phyloP scores from a whole-genome alignment of 1,284 basidiomycete genomes.

The Macrocystidia cucumis region DNA sequence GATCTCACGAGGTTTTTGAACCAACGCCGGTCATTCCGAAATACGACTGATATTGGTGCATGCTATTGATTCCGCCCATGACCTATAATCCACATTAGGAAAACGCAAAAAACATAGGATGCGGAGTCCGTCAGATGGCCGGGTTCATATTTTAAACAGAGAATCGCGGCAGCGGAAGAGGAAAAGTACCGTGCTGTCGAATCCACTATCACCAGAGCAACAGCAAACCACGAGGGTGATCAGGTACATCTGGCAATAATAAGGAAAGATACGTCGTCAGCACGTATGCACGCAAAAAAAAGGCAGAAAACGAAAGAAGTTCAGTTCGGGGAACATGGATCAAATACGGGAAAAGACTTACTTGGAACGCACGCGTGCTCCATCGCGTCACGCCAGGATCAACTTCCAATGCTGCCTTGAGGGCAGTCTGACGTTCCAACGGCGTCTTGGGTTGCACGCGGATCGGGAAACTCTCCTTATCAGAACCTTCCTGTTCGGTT shows the following conservation, averaged over 20 bases:
- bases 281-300: slow-evolving; percentile 1
- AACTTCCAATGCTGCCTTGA: slow-evolving; percentile 34
- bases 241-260: slow-evolving; percentile 27
- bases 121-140: background rate
- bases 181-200: slow-evolving; percentile 38
- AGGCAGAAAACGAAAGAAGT: slow-evolving; percentile 16
- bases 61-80: slow-evolving; percentile 46
- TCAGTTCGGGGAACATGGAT: background rate
- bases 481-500: slow-evolving; percentile 10
- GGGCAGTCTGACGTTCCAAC: slow-evolving; percentile 32
- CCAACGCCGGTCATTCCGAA: slow-evolving; percentile 37
- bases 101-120: background rate
- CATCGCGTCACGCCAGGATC: slow-evolving; percentile 40
- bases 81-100: slow-evolving; percentile 25
- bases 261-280: slow-evolving; percentile 1
- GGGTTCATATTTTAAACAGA: too few species aligned
- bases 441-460: slow-evolving; percentile 20
- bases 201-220: slow-evolving; percentile 43
- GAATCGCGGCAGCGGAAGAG: slow-evolving; percentile 1
- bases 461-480: too few species aligned
- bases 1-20: slow-evolving; percentile 32
- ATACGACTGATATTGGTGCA: slow-evolving; percentile 39
- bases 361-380: slow-evolving; percentile 31
- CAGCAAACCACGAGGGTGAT: slow-evolving; percentile 38
- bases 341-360: slow-evolving; percentile 14